Percentiles rank a stretch among this genome's conserved stretches.
Evolutionary conservation across 805 yeast genomes (phyloP).

Genomic region (Metschnikowia gelsemii): DNA sequence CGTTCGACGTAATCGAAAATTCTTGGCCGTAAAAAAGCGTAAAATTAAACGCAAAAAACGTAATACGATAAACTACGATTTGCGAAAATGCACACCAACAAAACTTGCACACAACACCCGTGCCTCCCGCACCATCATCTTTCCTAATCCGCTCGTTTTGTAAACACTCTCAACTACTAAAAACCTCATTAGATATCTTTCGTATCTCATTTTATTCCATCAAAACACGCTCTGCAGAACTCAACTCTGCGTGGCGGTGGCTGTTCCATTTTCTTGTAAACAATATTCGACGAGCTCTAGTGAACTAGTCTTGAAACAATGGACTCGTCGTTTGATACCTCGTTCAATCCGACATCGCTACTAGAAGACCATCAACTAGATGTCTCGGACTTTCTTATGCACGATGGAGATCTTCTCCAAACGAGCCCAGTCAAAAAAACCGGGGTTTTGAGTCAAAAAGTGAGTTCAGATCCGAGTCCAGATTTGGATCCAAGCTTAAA

Average conservation of each 20-base stretch:
- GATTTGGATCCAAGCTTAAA: no score
- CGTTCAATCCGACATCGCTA: slow-evolving; percentile 20
- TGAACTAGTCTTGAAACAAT: no score
- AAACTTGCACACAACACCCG: slow-evolving; percentile 7
- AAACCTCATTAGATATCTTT: no score
- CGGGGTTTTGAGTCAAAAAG: no score
- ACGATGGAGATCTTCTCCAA: slow-evolving; percentile 7
- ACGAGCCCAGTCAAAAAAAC: slow-evolving; percentile 17
- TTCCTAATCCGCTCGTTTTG: slow-evolving; percentile 18
- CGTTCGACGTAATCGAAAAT: no score
- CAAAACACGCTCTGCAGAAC: neutral
- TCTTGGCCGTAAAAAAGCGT: no score
- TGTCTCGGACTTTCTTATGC: slow-evolving; percentile 14
- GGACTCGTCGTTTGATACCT: slow-evolving; percentile 19
- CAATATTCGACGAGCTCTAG: no score
- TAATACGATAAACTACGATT: no score
- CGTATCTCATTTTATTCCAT: neutral
- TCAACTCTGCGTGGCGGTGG: no score
- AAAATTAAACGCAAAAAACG: neutral
- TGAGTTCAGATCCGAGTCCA: no score
- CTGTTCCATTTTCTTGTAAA: no score
- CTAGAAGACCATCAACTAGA: slow-evolving; percentile 19
- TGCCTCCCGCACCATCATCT: slow-evolving; percentile 2
- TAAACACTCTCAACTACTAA: slow-evolving; percentile 13
- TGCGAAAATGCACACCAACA: no score